Evolutionary conservation across 371 early-diverging fungal genomes (phyloP).

Genomic region (Mucor irregularis): DNA sequence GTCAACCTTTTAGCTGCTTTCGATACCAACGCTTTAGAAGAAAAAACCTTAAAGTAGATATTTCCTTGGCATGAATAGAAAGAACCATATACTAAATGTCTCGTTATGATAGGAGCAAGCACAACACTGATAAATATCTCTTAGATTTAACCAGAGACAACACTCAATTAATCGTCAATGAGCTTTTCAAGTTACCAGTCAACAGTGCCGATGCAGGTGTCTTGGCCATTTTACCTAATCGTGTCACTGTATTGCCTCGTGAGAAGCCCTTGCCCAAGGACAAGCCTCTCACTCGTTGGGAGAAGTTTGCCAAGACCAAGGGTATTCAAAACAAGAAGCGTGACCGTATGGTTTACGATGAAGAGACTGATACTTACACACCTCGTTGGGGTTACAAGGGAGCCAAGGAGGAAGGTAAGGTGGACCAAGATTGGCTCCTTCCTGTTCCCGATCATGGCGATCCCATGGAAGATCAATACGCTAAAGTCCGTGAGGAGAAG

Average conservation of each 20-base stretch:
- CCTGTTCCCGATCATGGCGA: constrained; percentile 86
- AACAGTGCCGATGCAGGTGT: constrained; percentile 72
- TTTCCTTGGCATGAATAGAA: not conserved
- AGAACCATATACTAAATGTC: not conserved
- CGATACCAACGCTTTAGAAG: constrained; percentile 82
- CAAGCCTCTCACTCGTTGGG: constrained; percentile 95
- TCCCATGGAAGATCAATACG: constrained; percentile 87
- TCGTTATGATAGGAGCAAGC: constrained; percentile 10
- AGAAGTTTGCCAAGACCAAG: constrained; percentile 98
- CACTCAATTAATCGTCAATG: constrained; percentile 86
- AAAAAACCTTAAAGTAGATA: constrained; percentile 55
- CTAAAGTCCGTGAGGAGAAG: constrained; percentile 76
- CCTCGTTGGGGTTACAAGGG: constrained; percentile 91
- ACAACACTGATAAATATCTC: constrained; percentile 60
- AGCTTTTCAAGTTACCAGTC: constrained; percentile 83
- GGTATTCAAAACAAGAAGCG: constrained; percentile 93
- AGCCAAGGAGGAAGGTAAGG: constrained; percentile 68
- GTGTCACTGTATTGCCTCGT: constrained; percentile 74
- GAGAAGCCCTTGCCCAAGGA: constrained; percentile 92
- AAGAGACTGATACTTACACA: constrained; percentile 82
- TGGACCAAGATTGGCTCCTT: constrained; percentile 83
- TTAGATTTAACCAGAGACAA: constrained; percentile 78
- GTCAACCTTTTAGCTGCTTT: constrained; percentile 76
- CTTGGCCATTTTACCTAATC: constrained; percentile 80
- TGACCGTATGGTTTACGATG: constrained; percentile 85